Base-by-base conservation (phyloP, 768 basidiomycete species). In the Pleurotus giganteus region DNA sequence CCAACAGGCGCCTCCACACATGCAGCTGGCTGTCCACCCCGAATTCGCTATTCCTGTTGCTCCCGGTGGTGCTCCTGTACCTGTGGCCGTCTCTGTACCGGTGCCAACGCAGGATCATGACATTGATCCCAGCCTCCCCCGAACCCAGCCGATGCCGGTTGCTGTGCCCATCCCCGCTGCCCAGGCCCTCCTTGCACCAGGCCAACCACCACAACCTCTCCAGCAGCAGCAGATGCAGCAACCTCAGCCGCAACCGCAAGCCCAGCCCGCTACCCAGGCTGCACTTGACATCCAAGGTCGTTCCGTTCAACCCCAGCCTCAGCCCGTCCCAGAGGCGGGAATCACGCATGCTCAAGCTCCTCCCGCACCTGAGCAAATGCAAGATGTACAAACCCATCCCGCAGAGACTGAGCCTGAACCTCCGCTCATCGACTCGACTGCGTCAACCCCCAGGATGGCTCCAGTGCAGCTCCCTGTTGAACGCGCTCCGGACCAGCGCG, bases 71-170 rank as follows among this genome's bases (percentile, higher is more conserved):
- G 31, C 31, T 12, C 47, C 49, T 36, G 34, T 51, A 4, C 49
- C 49, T 15, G 49, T 51, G 13, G 31, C 49, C 4, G 49, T 51
- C 34, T 31, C 21, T 12, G 34, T 51, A 17, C 46, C 46, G 11
- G 46, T 47, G 15, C 49, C 49, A 4, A 51, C 49, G 36, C 49
- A 29, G 34, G 49, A 51, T 51, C 49, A 51, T 19, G 49, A 51
- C n/a, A 51, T 51, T 9, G 49, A 51, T 9, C 49, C 49, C 15
- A 51, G 49, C n/a, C 34, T 51, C 21, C 49, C 49, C 23, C 49
- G 49, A 2, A 32, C 34, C 8, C 31, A 24, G 17, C 49, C 31
- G 24, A 26, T 23, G 17, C 49, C 49, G 13, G 34, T 37, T 37
- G 27, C 17, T 13, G 43, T 45, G 6, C 23, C 43, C 23, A 47